Conservation (phyloP, 2,329 filamentous ascomycete genomes). For the Xylaria sp. region DNA sequence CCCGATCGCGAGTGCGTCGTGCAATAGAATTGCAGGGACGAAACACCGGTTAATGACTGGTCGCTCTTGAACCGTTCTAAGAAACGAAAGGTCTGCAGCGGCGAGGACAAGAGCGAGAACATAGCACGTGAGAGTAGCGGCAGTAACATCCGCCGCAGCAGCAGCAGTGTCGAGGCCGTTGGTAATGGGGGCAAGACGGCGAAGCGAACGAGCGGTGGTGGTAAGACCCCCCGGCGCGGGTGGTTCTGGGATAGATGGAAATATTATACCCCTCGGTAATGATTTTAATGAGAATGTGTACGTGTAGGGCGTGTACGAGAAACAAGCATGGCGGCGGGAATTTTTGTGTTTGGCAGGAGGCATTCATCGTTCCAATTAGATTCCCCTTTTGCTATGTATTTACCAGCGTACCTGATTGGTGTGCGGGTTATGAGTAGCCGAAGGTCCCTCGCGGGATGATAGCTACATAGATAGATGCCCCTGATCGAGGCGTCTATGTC, state of each 20-base stretch:
- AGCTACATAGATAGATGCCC: no score
- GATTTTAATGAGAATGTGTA: neutral
- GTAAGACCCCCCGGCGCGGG: neutral
- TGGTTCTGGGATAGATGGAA: neutral
- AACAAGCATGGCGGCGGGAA: neutral
- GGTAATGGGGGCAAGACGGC: neutral
- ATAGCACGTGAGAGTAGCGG: no score
- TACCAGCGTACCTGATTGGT: no score
- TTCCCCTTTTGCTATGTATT: no score
- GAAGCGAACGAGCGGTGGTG: no score
- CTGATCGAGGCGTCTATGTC: no score
- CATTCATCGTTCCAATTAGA: no score
- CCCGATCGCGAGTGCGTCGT: constrained; percentile 28
- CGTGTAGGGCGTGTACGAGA: neutral
- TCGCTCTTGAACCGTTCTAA: no score
- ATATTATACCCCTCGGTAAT: neutral
- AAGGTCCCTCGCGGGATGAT: no score
- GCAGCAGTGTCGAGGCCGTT: neutral
- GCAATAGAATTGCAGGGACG: constrained; percentile 16
- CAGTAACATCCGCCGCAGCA: neutral
- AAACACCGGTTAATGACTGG: neutral
- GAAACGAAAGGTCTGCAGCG: no score
- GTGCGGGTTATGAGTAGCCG: no score
- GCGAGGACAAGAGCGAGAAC: no score
- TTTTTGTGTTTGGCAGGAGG: neutral